phyloP scores from a whole-genome alignment of 2,329 filamentous ascomycete genomes.

The Penicillium sp. region DNA sequence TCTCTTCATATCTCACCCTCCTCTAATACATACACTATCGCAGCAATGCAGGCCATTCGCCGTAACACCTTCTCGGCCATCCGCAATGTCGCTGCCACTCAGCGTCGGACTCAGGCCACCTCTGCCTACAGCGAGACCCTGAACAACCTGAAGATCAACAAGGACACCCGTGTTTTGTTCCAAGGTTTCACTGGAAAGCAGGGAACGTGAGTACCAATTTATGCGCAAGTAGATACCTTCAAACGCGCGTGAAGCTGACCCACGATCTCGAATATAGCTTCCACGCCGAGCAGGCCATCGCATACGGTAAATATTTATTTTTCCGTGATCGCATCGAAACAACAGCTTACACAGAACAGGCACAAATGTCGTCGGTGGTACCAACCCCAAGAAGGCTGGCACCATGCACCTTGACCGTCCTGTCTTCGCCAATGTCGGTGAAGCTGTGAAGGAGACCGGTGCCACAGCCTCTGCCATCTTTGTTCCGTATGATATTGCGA shows the following conservation, averaged over 20 bases:
- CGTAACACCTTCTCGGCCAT: conserved; percentile 69
- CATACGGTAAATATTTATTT: conserved; percentile 70
- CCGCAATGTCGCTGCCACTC: conserved; percentile 59
- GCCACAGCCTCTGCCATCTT: conserved; percentile 93
- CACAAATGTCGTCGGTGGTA: conserved; percentile 96
- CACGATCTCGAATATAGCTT: conserved; percentile 60
- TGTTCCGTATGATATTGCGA: conserved; percentile 67
- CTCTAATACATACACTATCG: conserved; percentile 16
- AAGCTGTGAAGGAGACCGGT: conserved; percentile 86
- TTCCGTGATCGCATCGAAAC: conserved; percentile 16
- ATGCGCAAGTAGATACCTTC: background rate
- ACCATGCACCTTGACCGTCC: conserved; percentile 83
- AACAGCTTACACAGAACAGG: conserved; percentile 53
- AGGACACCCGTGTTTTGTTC: conserved; percentile 90
- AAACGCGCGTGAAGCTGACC: conserved; percentile 33
- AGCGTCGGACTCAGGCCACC: conserved; percentile 68
- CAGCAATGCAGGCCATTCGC: conserved; percentile 77
- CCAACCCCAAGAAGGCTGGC: conserved; percentile 98
- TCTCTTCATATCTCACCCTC: conserved; percentile 13
- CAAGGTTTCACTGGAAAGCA: conserved; percentile 98
- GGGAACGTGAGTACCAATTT: conserved; percentile 71
- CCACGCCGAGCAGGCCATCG: conserved; percentile 95
- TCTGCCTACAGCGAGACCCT: conserved; percentile 71
- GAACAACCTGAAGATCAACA: conserved; percentile 87
- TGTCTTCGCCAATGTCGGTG: conserved; percentile 85